A percentile compares a stretch with the other conserved stretches of the same genome.
These are phyloP conservation scores for Basidioascus undulatus DNA, from an alignment of 768 basidiomycete genomes.

Conservation along the genomic window DNA sequence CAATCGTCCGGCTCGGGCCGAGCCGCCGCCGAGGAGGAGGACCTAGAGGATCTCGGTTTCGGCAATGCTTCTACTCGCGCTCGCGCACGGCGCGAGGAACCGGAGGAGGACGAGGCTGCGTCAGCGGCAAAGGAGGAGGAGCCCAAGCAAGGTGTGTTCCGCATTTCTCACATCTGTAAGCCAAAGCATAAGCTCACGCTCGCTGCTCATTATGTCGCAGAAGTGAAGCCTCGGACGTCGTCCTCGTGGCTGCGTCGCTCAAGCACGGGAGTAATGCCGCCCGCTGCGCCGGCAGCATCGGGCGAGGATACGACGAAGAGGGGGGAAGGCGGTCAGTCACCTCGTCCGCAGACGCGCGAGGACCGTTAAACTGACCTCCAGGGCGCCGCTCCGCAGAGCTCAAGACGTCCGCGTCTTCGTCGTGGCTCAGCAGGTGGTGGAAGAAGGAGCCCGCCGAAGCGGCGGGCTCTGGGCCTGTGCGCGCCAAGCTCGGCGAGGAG, in stretches of 20 bases:
- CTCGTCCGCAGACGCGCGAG: too few species aligned
- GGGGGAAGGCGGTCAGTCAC: too few species aligned
- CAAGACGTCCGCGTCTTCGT: conserved; percentile 16
- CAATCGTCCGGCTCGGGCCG: conserved; percentile 7
- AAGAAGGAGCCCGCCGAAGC: conserved; percentile 31
- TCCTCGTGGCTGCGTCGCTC: conserved; percentile 22
- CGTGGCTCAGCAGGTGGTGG: conserved; percentile 71
- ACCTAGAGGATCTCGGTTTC: conserved; percentile 82
- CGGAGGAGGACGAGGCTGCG: neutral
- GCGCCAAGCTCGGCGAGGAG: conserved; percentile 80
- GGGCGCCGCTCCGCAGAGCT: conserved; percentile 5
- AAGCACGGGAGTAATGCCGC: too few species aligned
- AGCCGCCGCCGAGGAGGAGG: too few species aligned
- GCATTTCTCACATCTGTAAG: too few species aligned
- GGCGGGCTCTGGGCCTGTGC: conserved; percentile 39
- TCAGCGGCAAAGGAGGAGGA: neutral
- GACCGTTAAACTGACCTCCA: neutral
- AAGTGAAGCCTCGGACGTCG: conserved; percentile 16
- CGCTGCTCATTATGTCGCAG: too few species aligned
- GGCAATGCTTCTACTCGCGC: too few species aligned
- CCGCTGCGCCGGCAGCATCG: too few species aligned
- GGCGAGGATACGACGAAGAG: too few species aligned
- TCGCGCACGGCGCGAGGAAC: too few species aligned
- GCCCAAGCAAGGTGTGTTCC: conserved; percentile 9
- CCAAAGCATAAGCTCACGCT: too few species aligned